Evolutionary conservation across 164 flowering plant species (phyloP), one percentile per base, ranked within the genome.

Genomic region (Paratinospora sagittata): DNA sequence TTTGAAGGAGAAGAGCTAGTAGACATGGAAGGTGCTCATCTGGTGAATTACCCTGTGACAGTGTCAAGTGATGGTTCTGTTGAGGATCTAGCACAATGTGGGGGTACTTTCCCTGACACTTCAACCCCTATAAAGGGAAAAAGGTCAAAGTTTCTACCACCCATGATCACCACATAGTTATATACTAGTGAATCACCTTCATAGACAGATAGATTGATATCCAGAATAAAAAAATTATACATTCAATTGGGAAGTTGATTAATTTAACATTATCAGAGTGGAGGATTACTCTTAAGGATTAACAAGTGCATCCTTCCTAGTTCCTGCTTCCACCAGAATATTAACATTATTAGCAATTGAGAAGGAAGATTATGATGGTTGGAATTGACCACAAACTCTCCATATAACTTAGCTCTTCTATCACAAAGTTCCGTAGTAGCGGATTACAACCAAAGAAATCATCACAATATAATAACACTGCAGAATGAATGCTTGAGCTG

Each of bases 1-100:
- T 91, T 85, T 77, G 80, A 80, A 26, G 81, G 78, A 36, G 85
- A 89, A 37, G 87, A 87, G 39, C 74, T 88, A 16, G 79, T 80
- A 21, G 97, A 92, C 85, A 95, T 90, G 99, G 83, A 80, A 80
- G 90, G 96, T 6, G 89, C 84, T 19, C 99, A 95, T 79, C 81
- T 95, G 6, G 90, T 92, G 17, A 80, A 73, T 26, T 95, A 90
- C 74, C 99, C 97, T 6, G 72, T 92, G 19, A 78, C 23, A 13
- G 86, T 92, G 10, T 82, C 77, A 11, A 65, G 69, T 13, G 84
- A 85, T 55, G 97, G 97, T 63, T 11, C 0, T 26, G 74, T 92
- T 16, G 84, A 81, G 69, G 96, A 90, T 65, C 68, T 80, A n/a
- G 77, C 3, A 4, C 82, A 82, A 60, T 68, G 77, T 30, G 78